Evolutionary conservation across 164 flowering plant species (phyloP), one percentile per base, ranked within the genome.

Genomic region (Aristolochia contorta): DNA sequence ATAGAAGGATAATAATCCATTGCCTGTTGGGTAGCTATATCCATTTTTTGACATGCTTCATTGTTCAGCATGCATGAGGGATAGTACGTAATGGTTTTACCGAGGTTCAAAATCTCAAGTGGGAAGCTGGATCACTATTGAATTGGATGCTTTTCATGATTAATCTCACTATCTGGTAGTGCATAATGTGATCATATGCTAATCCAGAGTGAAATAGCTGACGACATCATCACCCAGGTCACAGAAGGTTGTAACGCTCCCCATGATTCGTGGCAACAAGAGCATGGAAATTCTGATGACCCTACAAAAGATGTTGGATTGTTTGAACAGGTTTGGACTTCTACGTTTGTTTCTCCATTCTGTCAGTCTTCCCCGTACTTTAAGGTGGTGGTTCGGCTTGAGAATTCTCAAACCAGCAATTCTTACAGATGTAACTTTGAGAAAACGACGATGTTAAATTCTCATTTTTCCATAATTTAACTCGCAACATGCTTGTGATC

Each of bases 301-400:
- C 24, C 51, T 51, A 13, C 56, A 51, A 37, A 21, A 52, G 53
- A 19, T 50, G 25, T 32, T 51, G 27, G 64, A 61, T 51, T 61
- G 19, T 21, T 51, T 61, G 64, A 61, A 33, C 64, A 61, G 64
- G 64, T 61, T 59, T 25, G 6, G n/a, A 52, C 16, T 47, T 48
- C 43, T 60, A 24, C 47, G 18, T 22, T 23, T 61, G 16, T 14
- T n/a, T 6, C 19, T 50, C 51, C n/a, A 13, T 32, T 25, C 14
- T 32, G 9, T 12, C 15, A 23, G 54, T 41, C 12, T 27, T 30
- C 20, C 9, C 51, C 43, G 46, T 22, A 43, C 12, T 12, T 21
- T 25, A 4, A 20, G 52, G 16, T 20, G 30, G 7, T 43, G 21
- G 22, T 58, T 20, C 16, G 2, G 18, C 23, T 16, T 0, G 27